A percentile compares a stretch with the other conserved stretches of the same genome.
Conservation (phyloP, 306 rosid genomes). For the Lablab purpureus region DNA sequence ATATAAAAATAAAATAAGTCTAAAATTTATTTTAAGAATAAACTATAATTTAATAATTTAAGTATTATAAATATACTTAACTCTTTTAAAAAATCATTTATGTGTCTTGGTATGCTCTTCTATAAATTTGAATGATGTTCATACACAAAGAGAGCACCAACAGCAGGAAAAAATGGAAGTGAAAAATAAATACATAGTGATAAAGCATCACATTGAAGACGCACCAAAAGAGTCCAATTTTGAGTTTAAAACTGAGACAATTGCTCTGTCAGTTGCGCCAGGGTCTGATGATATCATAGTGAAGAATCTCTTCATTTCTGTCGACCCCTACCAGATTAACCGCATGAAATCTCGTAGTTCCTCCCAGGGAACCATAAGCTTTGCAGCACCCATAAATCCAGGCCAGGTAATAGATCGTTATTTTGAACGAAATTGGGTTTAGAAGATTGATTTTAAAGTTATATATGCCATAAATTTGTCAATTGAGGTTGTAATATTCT, state of each 20-base stretch:
- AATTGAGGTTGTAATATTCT: too few relatives aligned
- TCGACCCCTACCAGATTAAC: constrained; percentile 73
- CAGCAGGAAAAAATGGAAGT: constrained; percentile 55
- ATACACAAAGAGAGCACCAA: too few relatives aligned
- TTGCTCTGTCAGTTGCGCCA: constrained; percentile 43
- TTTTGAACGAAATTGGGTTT: not conserved
- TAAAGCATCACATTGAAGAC: constrained; percentile 53
- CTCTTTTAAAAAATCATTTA: too few relatives aligned
- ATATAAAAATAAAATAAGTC: too few relatives aligned
- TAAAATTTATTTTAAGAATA: too few relatives aligned
- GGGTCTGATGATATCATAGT: constrained; percentile 60
- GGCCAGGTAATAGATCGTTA: constrained; percentile 50
- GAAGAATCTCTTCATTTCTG: constrained; percentile 66
- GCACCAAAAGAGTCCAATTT: constrained; percentile 65
- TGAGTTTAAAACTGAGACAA: constrained; percentile 51
- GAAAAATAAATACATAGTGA: constrained; percentile 55
- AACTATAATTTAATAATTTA: too few relatives aligned
- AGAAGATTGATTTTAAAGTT: too few relatives aligned
- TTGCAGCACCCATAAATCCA: constrained; percentile 52
- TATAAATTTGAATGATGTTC: not conserved
- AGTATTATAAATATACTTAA: too few relatives aligned
- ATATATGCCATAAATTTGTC: too few relatives aligned
- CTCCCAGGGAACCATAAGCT: constrained; percentile 49
- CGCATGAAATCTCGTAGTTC: constrained; percentile 65
- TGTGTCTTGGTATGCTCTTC: too few relatives aligned